Evolutionary conservation across 257 asterid species (phyloP), one percentile per base, ranked within the genome.

Genomic region (Solanum neorickii): DNA sequence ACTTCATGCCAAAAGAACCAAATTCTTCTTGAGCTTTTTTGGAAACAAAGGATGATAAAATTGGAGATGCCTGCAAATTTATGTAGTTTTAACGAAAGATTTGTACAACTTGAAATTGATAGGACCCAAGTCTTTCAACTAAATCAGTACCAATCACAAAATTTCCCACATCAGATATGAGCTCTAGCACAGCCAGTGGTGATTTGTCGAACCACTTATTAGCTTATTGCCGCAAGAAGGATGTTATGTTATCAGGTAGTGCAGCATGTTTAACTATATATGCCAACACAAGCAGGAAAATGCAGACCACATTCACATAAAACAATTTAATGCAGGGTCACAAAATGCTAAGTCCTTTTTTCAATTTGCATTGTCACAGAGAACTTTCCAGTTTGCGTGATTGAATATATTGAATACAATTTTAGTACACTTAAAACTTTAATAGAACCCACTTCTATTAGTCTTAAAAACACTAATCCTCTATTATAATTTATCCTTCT

Each of bases 1-100:
- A 91, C 60, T 91, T 90, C 52, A 89, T 83, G 83, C 91, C 91
- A 66, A 86, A 68, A 85, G 91, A 90, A n/a, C 87, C 86, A 75
- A 66, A n/a, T 88, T 88, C 94, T 69, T 77, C 93, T 80, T 83
- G 89, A 49, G 86, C 93, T 84, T 90, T 86, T 73, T 91, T 91
- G 69, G 85, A 47, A 80, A 29, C 44, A 80, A 80, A 27, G 29
- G 85, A n/a, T 80, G 85, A 84, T 18, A 92, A 90, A 82, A 84
- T 47, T 70, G 93, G 91, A 86, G 90, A 88, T 25, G 83, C 86
- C 96, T 93, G 92, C 52, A 35, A 89, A 89, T 29, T 68, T 46
- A 25, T 69, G 75, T 9, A 5, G 27, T 86, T 88, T 74, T 25
- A 59, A 60, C 16, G 3, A 49, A 80, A 29, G 20, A 27, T 27